phyloP scores from a whole-genome alignment of 106 monocot genomes.

The Platanthera zijinensis region DNA sequence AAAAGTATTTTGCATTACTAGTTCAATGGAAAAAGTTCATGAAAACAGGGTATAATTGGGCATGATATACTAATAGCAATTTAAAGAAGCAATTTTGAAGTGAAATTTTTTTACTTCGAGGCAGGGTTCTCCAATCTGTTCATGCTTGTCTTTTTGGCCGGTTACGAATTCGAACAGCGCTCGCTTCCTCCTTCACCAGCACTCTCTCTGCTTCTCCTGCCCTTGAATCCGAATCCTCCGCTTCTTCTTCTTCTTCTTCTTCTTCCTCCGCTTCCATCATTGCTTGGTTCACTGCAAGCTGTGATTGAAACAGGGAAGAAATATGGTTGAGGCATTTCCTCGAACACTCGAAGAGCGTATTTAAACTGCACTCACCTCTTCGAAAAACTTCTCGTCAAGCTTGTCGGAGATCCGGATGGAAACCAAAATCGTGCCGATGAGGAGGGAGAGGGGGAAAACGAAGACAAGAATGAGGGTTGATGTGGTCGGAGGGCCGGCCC shows the following conservation, averaged over 20 bases:
- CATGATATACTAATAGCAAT: neutral
- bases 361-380: conserved; percentile 43
- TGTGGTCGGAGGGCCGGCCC: conserved; percentile 56
- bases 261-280: neutral
- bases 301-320: neutral
- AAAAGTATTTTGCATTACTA: neutral
- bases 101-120: neutral
- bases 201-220: neutral
- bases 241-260: neutral
- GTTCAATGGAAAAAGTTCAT: neutral
- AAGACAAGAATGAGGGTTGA: conserved; percentile 51
- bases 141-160: conserved; percentile 1
- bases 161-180: neutral
- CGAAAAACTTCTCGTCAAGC: conserved; percentile 69
- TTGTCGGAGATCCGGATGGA: conserved; percentile 56
- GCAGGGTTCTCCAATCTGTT: neutral
- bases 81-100: neutral
- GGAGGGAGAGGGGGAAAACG: conserved; percentile 72
- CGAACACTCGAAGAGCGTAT: neutral
- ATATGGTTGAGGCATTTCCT: conserved; percentile 1
- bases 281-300: conserved; percentile 8
- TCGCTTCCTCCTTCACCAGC: neutral
- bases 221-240: neutral
- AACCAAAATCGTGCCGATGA: conserved; percentile 63
- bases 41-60: neutral